Base-by-base conservation (phyloP, 1,284 basidiomycete genomes). In the Moesziomyces parantarcticus region DNA sequence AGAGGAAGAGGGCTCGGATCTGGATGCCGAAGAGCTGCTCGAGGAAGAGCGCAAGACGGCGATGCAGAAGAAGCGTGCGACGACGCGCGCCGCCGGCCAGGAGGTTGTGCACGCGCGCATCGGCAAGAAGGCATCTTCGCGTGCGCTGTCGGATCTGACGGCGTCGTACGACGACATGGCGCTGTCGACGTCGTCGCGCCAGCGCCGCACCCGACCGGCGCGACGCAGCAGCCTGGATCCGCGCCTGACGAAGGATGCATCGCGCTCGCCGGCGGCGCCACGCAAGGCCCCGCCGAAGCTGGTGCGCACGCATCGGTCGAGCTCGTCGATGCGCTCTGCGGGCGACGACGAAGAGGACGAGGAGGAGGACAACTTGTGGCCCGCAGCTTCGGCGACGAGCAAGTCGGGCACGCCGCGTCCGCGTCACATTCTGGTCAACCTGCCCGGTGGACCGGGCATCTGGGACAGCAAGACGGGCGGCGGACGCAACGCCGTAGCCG, bases 1-100 rank as follows among this genome's bases (percentile, higher is more conserved):
- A 29, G 68, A 75, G n/a, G 75, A 77, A n/a, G 69, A 77, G 39
- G 75, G 70, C 40, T 66, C 66, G 26, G 70, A 71, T 29, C 64
- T 77, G 52, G 67, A 76, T 45, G 67, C 73, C 14, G 80, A 80
- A 25, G 77, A 80, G 71, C 49, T 75, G 53, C 73, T 77, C 16
- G 78, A 77, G 50, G 77, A 79, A 52, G 68, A 76, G 56, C 58
- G 73, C 42, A 72, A 73, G 42, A 76, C 76, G 55, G 73, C 66
- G 4, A 71, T 77, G 61, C 78, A 78, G 45, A 73, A 77, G 75
- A 79, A 80, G 61, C 75, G 78, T 32, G 80, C 80, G 8, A 83
- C 81, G 29, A 77, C 80, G 41, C 66, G 69, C 3, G 81, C 81
- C 16, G 81, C 81, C 9, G 79, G 75, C 8, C 77, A 79, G 36